phyloP scores from a whole-genome alignment of 768 basidiomycete species.

The Leucocoprinus birnbaumii region DNA sequence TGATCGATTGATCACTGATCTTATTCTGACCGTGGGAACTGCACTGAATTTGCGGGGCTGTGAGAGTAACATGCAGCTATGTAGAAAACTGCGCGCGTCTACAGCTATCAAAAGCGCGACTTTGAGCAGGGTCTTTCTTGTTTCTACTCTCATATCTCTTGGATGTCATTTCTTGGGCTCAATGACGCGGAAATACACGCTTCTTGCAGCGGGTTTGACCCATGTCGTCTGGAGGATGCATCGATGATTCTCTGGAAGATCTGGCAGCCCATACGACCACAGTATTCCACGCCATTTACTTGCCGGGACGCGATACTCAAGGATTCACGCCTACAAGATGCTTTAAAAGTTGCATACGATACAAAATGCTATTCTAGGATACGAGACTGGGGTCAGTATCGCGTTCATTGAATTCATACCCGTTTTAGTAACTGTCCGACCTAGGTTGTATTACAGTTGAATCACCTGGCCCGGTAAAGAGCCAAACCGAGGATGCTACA shows the following conservation, averaged over 20 bases:
- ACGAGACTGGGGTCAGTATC: constrained; percentile 32
- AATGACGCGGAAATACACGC: constrained; percentile 26
- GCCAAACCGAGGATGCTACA: constrained; percentile 10
- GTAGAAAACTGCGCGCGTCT: neutral
- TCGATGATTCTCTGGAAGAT: constrained; percentile 37
- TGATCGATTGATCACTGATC: too few relatives aligned
- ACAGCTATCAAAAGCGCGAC: neutral
- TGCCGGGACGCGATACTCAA: constrained; percentile 30
- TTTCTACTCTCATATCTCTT: neutral
- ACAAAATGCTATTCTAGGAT: constrained; percentile 28
- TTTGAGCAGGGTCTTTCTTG: neutral
- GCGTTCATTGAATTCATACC: neutral
- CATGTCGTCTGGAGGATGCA: constrained; percentile 36
- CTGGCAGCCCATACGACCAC: constrained; percentile 27
- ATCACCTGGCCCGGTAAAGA: neutral
- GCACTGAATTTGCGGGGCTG: too few relatives aligned
- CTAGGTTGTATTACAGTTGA: neutral
- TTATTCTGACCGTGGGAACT: too few relatives aligned
- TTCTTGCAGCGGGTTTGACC: constrained; percentile 31
- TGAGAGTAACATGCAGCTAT: too few relatives aligned
- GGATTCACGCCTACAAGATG: constrained; percentile 27
- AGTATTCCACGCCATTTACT: constrained; percentile 27
- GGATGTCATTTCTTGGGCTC: constrained; percentile 6
- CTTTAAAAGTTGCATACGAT: constrained; percentile 29
- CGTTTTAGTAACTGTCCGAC: constrained; percentile 3